phyloP scores from a whole-genome alignment of 441 rosid genomes.

The Gossypium aridum region DNA sequence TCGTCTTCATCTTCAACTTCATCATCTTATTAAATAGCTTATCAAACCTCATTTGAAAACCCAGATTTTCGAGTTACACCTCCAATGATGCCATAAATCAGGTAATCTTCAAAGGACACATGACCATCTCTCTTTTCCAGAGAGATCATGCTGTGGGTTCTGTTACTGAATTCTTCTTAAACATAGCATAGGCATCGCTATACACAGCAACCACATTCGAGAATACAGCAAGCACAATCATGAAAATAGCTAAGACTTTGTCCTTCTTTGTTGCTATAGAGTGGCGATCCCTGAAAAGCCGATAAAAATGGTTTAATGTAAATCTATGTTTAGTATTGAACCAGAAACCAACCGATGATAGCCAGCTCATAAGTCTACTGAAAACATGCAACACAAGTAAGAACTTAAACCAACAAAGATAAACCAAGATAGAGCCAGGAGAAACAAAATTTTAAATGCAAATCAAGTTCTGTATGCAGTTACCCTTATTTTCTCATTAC shows the following conservation, averaged over 20 bases:
- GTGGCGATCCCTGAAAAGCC: conserved; percentile 60
- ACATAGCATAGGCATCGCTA: conserved; percentile 50
- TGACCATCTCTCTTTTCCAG: neutral
- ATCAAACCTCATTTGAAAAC: conserved; percentile 7
- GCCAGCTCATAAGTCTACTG: neutral
- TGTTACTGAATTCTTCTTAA: conserved; percentile 39
- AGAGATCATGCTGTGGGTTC: conserved; percentile 26
- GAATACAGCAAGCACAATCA: conserved; percentile 73
- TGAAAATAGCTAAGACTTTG: conserved; percentile 48
- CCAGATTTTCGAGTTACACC: conserved; percentile 1
- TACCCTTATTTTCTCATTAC: no score
- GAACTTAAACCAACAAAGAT: neutral
- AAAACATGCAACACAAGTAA: neutral
- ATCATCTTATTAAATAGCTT: neutral
- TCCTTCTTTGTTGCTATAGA: conserved; percentile 55
- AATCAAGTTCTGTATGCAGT: neutral
- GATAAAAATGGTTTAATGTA: neutral
- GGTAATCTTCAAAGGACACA: neutral
- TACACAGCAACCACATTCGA: conserved; percentile 30
- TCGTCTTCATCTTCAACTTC: neutral
- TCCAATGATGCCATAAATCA: neutral
- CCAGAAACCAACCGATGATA: neutral
- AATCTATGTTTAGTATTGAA: neutral
- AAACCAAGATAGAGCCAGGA: neutral
- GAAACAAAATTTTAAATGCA: neutral